These are phyloP conservation scores for Coemansia sp. DNA, from an alignment of 192 early-diverging fungal genomes.

Conservation along the genomic window DNA sequence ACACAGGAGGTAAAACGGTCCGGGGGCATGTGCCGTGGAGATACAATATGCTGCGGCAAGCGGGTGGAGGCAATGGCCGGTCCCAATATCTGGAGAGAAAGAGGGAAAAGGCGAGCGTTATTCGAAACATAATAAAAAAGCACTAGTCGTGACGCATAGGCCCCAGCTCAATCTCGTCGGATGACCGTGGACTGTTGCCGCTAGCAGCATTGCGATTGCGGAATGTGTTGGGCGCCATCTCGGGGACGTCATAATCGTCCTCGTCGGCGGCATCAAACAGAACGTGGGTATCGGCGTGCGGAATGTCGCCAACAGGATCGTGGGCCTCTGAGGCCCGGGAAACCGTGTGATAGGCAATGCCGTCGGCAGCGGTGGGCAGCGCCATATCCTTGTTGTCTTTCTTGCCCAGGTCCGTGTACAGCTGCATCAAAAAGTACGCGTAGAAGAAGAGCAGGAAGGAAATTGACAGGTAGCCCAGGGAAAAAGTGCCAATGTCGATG, in stretches of 20 bases:
- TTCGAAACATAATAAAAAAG: not conserved
- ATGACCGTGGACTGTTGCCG: conserved; percentile 16
- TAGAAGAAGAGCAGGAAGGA: conserved; percentile 59
- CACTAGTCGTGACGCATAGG: conserved; percentile 9
- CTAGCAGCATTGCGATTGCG: not conserved
- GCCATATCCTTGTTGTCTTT: conserved; percentile 19
- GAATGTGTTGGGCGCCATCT: not conserved
- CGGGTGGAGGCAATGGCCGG: no score
- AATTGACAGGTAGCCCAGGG: conserved; percentile 55
- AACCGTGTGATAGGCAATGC: conserved; percentile 28
- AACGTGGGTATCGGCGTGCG: conserved; percentile 32
- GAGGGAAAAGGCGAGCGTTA: no score
- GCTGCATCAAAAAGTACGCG: conserved; percentile 52
- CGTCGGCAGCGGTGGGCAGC: conserved; percentile 28
- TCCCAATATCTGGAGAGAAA: no score
- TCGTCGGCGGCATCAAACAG: conserved; percentile 34
- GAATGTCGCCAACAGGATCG: not conserved
- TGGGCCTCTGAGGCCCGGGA: conserved; percentile 9
- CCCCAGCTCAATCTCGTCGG: conserved; percentile 34
- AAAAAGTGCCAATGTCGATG: conserved; percentile 59
- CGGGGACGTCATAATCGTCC: conserved; percentile 3
- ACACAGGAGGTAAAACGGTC: not conserved
- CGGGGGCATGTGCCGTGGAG: not conserved
- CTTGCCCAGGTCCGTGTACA: conserved; percentile 37
- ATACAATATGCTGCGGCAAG: no score